These are phyloP conservation scores for Silene conica DNA, from an alignment of 148 eudicot species.

Conservation along the genomic window DNA sequence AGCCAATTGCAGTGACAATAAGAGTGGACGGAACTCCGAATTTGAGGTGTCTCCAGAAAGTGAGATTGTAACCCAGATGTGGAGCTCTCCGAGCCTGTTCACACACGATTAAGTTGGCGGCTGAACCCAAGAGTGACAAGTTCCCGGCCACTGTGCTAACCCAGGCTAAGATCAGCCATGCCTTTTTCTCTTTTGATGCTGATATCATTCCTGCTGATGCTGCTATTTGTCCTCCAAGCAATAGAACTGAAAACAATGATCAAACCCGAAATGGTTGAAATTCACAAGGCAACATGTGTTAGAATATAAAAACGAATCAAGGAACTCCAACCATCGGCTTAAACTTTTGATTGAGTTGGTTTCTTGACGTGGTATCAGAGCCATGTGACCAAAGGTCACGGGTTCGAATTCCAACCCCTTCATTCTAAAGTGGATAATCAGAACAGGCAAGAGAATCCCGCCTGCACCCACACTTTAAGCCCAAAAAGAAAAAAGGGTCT, in stretches of 20 bases:
- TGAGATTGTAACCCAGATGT: slow-evolving; percentile 52
- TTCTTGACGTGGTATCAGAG: too few species aligned
- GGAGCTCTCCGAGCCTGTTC: slow-evolving; percentile 90
- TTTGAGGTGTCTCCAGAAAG: slow-evolving; percentile 79
- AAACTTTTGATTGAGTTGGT: too few species aligned
- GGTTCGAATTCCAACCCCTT: too few species aligned
- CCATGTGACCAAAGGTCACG: too few species aligned
- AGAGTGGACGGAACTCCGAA: slow-evolving; percentile 91
- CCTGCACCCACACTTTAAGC: too few species aligned
- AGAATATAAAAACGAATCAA: too few species aligned
- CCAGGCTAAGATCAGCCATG: slow-evolving; percentile 95
- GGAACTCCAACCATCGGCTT: too few species aligned
- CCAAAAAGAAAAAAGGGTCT: too few species aligned
- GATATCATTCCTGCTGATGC: slow-evolving; percentile 79
- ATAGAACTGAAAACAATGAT: slow-evolving; percentile 45
- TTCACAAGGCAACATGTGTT: neutral
- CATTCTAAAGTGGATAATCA: too few species aligned
- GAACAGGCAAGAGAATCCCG: too few species aligned
- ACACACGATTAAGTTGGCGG: slow-evolving; percentile 89
- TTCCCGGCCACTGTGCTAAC: slow-evolving; percentile 94
- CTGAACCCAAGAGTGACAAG: slow-evolving; percentile 78
- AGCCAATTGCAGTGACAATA: slow-evolving; percentile 74
- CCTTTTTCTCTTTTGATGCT: slow-evolving; percentile 57
- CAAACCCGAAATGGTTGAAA: neutral
- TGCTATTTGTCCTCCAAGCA: slow-evolving; percentile 77